Percentiles rank a stretch among this genome's conserved stretches.
Evolutionary conservation across 2,329 filamentous ascomycete genomes (phyloP).

Genomic region (Lojkania enalia): DNA sequence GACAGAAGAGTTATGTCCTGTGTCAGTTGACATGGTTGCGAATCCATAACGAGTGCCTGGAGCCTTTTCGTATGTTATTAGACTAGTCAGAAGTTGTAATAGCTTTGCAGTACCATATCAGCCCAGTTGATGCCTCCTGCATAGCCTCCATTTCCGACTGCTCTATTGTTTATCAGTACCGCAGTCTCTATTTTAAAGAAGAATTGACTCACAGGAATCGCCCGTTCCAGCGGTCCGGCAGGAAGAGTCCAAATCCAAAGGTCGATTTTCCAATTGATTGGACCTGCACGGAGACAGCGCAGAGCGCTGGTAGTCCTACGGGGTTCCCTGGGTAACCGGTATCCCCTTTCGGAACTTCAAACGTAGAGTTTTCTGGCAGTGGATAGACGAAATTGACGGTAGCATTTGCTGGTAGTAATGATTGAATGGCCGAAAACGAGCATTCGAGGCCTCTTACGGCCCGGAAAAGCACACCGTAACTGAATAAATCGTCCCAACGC

Average conservation of each 20-base stretch:
- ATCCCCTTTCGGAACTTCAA: constrained; percentile 42
- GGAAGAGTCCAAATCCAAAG: constrained; percentile 45
- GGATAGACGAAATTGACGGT: constrained; percentile 41
- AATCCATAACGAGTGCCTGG: constrained; percentile 46
- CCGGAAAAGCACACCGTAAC: constrained; percentile 22
- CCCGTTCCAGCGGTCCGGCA: constrained; percentile 45
- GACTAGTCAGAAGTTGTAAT: neutral
- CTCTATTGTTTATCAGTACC: too few relatives aligned
- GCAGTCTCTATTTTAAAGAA: neutral
- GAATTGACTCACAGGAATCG: constrained; percentile 38
- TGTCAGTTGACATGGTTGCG: constrained; percentile 51
- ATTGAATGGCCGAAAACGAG: constrained; percentile 36
- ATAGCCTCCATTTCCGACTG: constrained; percentile 53
- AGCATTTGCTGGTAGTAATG: constrained; percentile 39
- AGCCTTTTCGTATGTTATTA: constrained; percentile 16
- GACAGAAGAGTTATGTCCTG: constrained; percentile 48
- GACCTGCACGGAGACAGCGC: constrained; percentile 45
- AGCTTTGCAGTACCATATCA: constrained; percentile 47
- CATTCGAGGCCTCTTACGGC: constrained; percentile 34
- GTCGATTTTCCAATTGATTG: constrained; percentile 39
- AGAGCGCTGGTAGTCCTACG: constrained; percentile 42
- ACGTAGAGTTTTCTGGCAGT: constrained; percentile 42
- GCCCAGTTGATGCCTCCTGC: constrained; percentile 53
- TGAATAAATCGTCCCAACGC: constrained; percentile 17
- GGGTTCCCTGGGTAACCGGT: constrained; percentile 48